A percentile compares a stretch with the other conserved stretches of the same genome.
Conservation (phyloP, 2,329 filamentous ascomycete species). For the Emericellopsis atlantica region DNA sequence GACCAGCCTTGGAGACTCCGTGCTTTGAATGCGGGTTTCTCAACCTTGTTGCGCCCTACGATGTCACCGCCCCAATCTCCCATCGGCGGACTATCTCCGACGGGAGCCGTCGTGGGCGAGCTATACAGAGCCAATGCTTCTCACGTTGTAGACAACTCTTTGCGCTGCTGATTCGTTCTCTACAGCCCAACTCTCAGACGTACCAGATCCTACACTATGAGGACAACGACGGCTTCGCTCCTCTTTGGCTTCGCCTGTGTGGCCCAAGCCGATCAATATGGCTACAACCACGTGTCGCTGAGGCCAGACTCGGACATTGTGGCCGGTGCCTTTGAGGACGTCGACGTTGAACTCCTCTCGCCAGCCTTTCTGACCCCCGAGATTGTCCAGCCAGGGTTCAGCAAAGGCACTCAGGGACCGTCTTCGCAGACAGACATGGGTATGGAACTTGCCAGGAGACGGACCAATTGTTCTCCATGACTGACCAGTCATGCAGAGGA, state of each 20-base stretch:
- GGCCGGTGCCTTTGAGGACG: constrained; percentile 3
- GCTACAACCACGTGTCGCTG: constrained; percentile 6
- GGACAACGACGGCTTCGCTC: constrained; percentile 2
- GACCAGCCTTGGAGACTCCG: no score
- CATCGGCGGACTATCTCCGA: no score
- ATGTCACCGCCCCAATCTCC: no score
- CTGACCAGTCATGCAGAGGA: constrained; percentile 1
- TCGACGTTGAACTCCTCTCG: constrained; percentile 7
- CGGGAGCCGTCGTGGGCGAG: no score
- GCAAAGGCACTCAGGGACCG: constrained; percentile 7
- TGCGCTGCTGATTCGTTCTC: background rate
- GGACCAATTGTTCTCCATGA: no score
- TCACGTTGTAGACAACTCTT: background rate
- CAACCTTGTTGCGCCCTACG: no score
- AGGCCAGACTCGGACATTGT: constrained; percentile 4
- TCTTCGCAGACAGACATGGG: constrained; percentile 7
- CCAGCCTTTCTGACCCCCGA: constrained; percentile 6
- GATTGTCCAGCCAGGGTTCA: constrained; percentile 5
- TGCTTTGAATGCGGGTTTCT: no score
- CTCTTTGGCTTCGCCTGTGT: constrained; percentile 3
- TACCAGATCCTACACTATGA: background rate
- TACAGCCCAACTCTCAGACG: no score
- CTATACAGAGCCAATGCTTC: no score
- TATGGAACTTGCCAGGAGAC: constrained; percentile 2
- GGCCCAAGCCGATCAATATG: constrained; percentile 5